A percentile compares a stretch with the other conserved stretches of the same genome.
phyloP scores from a whole-genome alignment of 1,284 basidiomycete genomes.

The Apiotrichum montevideense region DNA sequence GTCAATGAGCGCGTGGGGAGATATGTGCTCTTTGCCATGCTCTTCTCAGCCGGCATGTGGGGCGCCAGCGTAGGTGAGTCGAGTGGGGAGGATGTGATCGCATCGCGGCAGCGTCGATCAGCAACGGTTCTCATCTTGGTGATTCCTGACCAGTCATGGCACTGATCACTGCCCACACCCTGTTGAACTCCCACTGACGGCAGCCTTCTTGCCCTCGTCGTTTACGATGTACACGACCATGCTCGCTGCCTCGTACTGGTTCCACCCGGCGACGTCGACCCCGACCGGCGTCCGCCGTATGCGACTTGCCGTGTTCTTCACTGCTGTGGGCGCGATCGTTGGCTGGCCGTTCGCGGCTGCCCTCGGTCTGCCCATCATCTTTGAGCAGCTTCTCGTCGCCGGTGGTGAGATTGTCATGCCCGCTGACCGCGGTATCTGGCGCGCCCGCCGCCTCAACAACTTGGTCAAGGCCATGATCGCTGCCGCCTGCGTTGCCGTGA shows the following conservation, averaged over 20 bases:
- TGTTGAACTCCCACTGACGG: no score
- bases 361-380: conserved; percentile 77
- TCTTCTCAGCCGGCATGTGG: conserved; percentile 90
- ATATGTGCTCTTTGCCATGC: conserved; percentile 78
- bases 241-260: conserved; percentile 69
- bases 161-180: no score
- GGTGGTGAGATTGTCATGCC: conserved; percentile 65
- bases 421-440: conserved; percentile 54
- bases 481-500: conserved; percentile 63
- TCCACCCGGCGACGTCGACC: conserved; percentile 61
- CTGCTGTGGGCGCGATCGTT: conserved; percentile 77
- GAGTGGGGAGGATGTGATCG: background rate
- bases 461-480: conserved; percentile 56
- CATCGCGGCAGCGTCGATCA: background rate
- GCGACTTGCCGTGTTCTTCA: conserved; percentile 58
- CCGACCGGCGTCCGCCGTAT: conserved; percentile 54
- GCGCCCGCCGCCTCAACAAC: conserved; percentile 57
- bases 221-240: conserved; percentile 90
- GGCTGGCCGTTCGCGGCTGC: conserved; percentile 95
- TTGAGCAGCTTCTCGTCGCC: conserved; percentile 80
- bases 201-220: conserved; percentile 87
- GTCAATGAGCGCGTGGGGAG: conserved; percentile 85
- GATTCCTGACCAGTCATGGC: no score
- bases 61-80: conserved; percentile 69
- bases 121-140: background rate